phyloP scores from a whole-genome alignment of 2,329 filamentous ascomycete species.

The Trichoderma sp. region DNA sequence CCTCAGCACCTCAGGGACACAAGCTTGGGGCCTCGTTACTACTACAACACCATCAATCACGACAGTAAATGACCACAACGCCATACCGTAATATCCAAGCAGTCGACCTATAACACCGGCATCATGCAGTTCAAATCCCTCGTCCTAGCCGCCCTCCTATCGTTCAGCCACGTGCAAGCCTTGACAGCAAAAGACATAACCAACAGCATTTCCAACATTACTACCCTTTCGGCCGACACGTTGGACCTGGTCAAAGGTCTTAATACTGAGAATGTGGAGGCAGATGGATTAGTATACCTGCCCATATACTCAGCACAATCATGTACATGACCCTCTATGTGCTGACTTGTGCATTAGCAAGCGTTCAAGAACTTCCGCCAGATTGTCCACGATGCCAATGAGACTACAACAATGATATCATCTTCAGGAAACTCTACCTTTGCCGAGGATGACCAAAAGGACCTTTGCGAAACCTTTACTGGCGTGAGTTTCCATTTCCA shows the following conservation, averaged over 20 bases:
- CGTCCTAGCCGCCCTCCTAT: neutral
- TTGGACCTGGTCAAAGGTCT: neutral
- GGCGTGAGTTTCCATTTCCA: neutral
- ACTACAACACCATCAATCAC: neutral
- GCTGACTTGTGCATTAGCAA: neutral
- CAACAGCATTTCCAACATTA: neutral
- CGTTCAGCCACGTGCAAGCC: neutral
- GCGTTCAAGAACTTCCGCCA: neutral
- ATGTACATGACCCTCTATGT: neutral
- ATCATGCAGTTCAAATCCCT: slow-evolving; percentile 12
- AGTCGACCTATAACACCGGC: neutral
- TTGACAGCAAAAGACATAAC: neutral
- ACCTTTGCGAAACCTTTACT: neutral
- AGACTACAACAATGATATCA: neutral
- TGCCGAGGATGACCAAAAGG: neutral
- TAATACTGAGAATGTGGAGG: neutral
- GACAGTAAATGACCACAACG: neutral
- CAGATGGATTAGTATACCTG: neutral
- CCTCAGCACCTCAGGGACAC: neutral
- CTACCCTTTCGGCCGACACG: neutral
- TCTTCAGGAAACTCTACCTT: neutral
- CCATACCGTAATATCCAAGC: neutral
- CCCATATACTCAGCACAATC: neutral
- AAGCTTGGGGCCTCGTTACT: neutral
- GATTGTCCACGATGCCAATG: neutral